A percentile compares a stretch with the other conserved stretches of the same genome.
Conservation (phyloP, 1,284 basidiomycete genomes). For the Ceratobasidium sp. region DNA sequence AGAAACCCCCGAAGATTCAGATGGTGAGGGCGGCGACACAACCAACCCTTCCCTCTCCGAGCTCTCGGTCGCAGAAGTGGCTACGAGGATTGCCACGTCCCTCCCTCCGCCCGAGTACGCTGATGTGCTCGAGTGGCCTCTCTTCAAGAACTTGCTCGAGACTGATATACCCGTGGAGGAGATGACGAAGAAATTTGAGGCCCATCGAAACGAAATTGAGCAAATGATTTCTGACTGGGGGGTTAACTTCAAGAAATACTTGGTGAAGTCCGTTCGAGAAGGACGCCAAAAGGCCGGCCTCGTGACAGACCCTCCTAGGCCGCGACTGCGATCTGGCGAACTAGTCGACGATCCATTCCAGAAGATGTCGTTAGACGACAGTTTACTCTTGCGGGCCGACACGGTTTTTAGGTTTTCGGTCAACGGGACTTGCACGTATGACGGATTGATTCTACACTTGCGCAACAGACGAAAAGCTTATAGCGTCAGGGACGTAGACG, state of each 20-base stretch:
- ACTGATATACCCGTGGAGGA: not conserved
- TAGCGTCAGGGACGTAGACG: not conserved
- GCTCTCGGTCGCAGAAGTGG: not conserved
- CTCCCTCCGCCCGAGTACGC: not conserved
- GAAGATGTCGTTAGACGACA: not conserved
- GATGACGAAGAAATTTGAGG: not conserved
- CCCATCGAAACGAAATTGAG: not conserved
- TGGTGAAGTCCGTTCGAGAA: not conserved
- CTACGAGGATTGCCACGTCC: not conserved
- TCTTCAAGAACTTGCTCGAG: not conserved
- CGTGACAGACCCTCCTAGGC: not conserved
- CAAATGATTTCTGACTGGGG: not conserved
- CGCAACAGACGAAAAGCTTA: not conserved
- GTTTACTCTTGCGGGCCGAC: not conserved
- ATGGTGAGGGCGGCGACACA: too few species aligned
- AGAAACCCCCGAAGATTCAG: too few species aligned
- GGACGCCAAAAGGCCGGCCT: not conserved
- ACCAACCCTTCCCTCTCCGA: not conserved
- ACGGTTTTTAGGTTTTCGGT: not conserved
- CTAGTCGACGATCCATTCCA: not conserved
- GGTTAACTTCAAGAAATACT: not conserved
- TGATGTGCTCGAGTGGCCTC: not conserved
- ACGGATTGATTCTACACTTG: not conserved
- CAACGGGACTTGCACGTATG: not conserved
- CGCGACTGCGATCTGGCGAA: not conserved